phyloP scores from a whole-genome alignment of 2,329 filamentous ascomycete genomes.

The Hypoxylon sp. region DNA sequence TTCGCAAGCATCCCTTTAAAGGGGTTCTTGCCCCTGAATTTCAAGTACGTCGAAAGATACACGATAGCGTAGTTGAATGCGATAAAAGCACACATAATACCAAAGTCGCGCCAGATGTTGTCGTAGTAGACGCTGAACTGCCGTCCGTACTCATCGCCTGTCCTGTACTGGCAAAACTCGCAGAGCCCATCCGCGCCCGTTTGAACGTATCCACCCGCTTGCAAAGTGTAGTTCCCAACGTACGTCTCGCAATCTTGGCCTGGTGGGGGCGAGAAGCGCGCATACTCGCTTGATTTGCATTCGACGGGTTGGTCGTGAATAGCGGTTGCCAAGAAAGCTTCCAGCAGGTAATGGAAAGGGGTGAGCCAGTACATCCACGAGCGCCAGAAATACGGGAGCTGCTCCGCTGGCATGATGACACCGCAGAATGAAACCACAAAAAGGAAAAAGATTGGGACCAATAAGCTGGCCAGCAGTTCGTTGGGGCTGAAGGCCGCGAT shows the following conservation, averaged over 20 bases:
- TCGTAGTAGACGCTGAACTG: conserved; percentile 73
- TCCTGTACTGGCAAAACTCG: conserved; percentile 74
- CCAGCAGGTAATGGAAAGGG: conserved; percentile 77
- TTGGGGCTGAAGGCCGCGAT: conserved; percentile 78
- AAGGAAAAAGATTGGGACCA: conserved; percentile 78
- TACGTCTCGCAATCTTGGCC: conserved; percentile 74
- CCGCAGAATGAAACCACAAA: conserved; percentile 80
- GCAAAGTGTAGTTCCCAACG: conserved; percentile 64
- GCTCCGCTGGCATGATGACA: conserved; percentile 73
- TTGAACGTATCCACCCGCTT: conserved; percentile 73
- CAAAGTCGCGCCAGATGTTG: conserved; percentile 76
- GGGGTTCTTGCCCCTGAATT: conserved; percentile 59
- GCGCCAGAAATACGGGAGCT: conserved; percentile 74
- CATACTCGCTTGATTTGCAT: conserved; percentile 71
- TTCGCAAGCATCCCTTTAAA: conserved; percentile 53
- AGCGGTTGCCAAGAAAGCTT: conserved; percentile 71
- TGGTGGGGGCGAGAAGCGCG: conserved; percentile 71
- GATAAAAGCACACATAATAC: conserved; percentile 75
- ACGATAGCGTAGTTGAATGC: conserved; percentile 71
- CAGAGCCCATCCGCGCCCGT: conserved; percentile 70
- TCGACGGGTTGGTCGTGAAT: conserved; percentile 68
- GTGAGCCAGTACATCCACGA: conserved; percentile 77
- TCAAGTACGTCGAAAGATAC: conserved; percentile 58
- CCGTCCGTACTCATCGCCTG: conserved; percentile 71
- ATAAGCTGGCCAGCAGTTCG: conserved; percentile 74